A percentile compares a stretch with the other conserved stretches of the same genome.
Evolutionary conservation across 1,139 yeast genomes (phyloP).

Genomic region (Geotrichum restrictum): DNA sequence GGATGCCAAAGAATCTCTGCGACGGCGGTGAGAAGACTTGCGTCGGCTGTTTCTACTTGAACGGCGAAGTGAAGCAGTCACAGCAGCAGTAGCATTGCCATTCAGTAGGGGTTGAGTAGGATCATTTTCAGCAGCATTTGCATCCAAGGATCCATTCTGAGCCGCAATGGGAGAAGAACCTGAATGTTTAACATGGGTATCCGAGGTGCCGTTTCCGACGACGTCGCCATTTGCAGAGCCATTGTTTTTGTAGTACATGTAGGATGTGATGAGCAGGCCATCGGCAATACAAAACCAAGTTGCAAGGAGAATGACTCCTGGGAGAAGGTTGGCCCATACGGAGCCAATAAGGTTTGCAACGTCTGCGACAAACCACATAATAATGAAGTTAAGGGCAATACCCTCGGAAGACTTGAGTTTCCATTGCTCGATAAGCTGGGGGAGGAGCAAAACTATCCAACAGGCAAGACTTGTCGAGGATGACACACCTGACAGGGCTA

Average conservation of each 20-base stretch:
- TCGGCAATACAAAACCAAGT: constrained; percentile 75
- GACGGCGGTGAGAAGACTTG: constrained; percentile 12
- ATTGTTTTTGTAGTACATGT: constrained; percentile 45
- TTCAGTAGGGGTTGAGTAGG: constrained; percentile 28
- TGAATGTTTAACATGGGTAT: constrained; percentile 1
- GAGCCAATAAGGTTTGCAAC: constrained; percentile 64
- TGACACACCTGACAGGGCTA: constrained; percentile 55
- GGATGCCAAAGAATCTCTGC: constrained; percentile 32
- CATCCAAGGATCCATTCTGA: neutral
- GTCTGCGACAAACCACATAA: constrained; percentile 74
- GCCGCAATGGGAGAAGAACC: neutral
- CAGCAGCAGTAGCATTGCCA: constrained; percentile 7
- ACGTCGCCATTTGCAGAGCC: constrained; percentile 13
- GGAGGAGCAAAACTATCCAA: constrained; percentile 73
- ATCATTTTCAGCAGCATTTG: neutral
- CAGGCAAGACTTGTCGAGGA: constrained; percentile 62
- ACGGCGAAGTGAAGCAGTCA: too few species aligned
- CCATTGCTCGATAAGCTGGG: constrained; percentile 83
- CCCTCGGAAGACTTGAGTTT: constrained; percentile 74
- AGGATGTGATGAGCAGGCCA: constrained; percentile 56
- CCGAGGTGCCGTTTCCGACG: constrained; percentile 13
- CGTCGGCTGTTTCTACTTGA: constrained; percentile 19
- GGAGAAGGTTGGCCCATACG: constrained; percentile 65
- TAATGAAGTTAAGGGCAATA: constrained; percentile 63
- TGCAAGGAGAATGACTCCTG: constrained; percentile 67